A percentile compares a stretch with the other conserved stretches of the same genome.
Evolutionary conservation across 495 filamentous ascomycete species (phyloP).

Genomic region (Lasiosphaeriaceae sp.): DNA sequence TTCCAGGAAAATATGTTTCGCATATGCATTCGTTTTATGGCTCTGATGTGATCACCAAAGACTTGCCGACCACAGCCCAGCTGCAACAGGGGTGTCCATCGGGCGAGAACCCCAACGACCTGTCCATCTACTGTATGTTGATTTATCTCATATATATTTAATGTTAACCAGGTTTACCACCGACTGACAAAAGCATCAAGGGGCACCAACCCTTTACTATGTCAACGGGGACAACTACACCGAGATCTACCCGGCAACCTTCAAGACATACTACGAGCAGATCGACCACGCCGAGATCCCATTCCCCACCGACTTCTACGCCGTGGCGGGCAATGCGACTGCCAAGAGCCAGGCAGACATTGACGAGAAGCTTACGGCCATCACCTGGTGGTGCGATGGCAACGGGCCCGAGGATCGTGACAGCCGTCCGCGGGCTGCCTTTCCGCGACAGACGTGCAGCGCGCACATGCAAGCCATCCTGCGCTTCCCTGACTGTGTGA

Average conservation of each 20-base stretch:
- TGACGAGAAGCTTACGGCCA: constrained; percentile 29
- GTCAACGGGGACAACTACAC: constrained; percentile 34
- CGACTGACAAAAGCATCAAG: constrained; percentile 11
- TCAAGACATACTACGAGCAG: constrained; percentile 56
- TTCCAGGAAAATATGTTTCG: constrained; percentile 30
- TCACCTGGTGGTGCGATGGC: constrained; percentile 37
- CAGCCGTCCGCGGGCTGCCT: constrained; percentile 26
- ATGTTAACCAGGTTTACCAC: no score
- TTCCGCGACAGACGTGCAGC: constrained; percentile 31
- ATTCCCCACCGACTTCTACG: constrained; percentile 52
- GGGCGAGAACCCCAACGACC: constrained; percentile 35
- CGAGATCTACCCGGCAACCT: constrained; percentile 37
- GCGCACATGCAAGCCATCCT: constrained; percentile 34
- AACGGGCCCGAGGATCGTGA: constrained; percentile 34
- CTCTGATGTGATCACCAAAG: constrained; percentile 31
- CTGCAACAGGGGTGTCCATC: constrained; percentile 34
- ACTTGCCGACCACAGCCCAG: constrained; percentile 30
- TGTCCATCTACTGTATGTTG: constrained; percentile 31
- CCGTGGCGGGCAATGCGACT: constrained; percentile 33
- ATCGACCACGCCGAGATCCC: constrained; percentile 83
- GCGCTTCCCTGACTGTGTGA: constrained; percentile 34
- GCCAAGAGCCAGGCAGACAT: constrained; percentile 29
- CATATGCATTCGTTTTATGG: constrained; percentile 39
- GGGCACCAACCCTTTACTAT: constrained; percentile 36
- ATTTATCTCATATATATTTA: not conserved